Conservation (phyloP, 2,329 filamentous ascomycete genomes). For the Fusarium multiceps region DNA sequence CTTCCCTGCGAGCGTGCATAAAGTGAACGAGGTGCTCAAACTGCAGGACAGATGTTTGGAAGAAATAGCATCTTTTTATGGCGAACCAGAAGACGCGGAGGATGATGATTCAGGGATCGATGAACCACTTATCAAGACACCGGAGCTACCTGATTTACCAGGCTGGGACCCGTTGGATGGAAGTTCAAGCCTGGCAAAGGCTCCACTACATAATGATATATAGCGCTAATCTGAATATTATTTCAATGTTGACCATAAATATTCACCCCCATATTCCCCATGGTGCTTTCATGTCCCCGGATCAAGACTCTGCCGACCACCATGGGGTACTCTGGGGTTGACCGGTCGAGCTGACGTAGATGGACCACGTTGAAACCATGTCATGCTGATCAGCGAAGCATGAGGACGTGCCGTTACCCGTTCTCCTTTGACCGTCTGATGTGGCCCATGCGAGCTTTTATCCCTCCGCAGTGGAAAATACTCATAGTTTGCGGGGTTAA, state of each 20-base stretch:
- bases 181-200: not conserved
- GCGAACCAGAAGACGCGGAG: not conserved
- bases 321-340: constrained; percentile 4
- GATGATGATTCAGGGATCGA: not conserved
- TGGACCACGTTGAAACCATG: not conserved
- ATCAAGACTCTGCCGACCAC: constrained; percentile 20
- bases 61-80: not conserved
- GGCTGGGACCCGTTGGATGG: not conserved
- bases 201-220: not conserved
- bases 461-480: constrained; percentile 15
- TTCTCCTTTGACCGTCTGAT: constrained; percentile 6
- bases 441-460: constrained; percentile 18
- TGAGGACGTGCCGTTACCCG: constrained; percentile 21
- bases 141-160: not conserved
- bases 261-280: not conserved
- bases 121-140: not conserved
- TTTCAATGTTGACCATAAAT: not conserved
- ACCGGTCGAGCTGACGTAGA: constrained; percentile 1
- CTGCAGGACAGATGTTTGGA: not conserved
- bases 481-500: constrained; percentile 17
- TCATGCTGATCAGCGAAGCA: not conserved
- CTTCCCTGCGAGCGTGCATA: not conserved
- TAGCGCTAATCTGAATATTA: not conserved
- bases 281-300: constrained; percentile 5
- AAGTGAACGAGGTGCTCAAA: not conserved